Percentiles rank a stretch among this genome's conserved stretches.
Conservation (phyloP, 1,284 basidiomycete species). For the Phellinidium pouzarii region DNA sequence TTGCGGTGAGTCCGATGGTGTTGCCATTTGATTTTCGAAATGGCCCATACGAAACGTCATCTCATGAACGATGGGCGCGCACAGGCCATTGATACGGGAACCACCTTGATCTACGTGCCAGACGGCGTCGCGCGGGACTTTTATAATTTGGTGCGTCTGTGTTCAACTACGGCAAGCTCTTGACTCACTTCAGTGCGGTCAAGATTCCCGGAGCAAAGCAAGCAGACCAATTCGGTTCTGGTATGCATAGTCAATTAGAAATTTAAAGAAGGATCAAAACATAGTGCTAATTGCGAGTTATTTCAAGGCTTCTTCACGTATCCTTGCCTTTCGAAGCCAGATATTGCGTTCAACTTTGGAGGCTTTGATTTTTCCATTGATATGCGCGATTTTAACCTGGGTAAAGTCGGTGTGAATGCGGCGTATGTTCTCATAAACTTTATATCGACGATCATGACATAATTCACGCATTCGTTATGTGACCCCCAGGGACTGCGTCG, state of each 20-base stretch:
- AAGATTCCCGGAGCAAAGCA: conserved; percentile 44
- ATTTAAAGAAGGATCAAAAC: background rate
- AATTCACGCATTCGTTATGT: conserved; percentile 6
- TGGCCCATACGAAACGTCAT: background rate
- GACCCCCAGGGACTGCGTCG: conserved; percentile 48
- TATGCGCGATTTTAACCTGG: conserved; percentile 63
- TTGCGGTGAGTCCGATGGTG: conserved; percentile 32
- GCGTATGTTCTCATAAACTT: conserved; percentile 23
- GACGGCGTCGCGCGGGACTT: conserved; percentile 31
- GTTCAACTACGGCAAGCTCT: background rate
- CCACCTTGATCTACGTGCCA: conserved; percentile 51
- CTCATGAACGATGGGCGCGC: background rate
- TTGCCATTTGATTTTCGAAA: background rate
- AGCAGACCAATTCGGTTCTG: conserved; percentile 36
- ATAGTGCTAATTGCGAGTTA: background rate
- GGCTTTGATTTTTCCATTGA: conserved; percentile 45
- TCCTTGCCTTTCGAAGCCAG: conserved; percentile 36
- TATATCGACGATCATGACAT: background rate
- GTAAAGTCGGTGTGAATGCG: conserved; percentile 29
- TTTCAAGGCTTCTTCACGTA: conserved; percentile 41
- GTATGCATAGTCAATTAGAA: conserved; percentile 24
- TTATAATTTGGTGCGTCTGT: conserved; percentile 33
- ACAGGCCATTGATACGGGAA: conserved; percentile 58
- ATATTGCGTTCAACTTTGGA: conserved; percentile 47
- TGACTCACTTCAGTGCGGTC: background rate